phyloP scores from a whole-genome alignment of 208 protist genomes.

The Paratrypanosoma confusum region DNA sequence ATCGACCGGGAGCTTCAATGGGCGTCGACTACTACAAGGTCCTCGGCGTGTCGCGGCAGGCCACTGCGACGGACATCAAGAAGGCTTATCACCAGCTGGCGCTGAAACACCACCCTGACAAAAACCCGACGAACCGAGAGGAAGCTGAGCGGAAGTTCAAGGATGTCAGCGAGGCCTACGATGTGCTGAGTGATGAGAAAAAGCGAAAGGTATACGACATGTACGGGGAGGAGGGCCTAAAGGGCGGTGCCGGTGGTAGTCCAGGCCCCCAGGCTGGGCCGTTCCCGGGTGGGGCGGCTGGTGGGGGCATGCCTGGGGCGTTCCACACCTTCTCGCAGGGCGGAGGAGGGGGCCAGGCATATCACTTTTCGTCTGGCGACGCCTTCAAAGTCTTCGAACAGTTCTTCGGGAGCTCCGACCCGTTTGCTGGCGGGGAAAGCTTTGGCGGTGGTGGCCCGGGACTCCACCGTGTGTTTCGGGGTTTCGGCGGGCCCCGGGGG shows the following conservation, averaged over 20 bases:
- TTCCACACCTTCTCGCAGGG: slow-evolving; percentile 1
- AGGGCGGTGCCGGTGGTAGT: slow-evolving; percentile 18
- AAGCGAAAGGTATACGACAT: slow-evolving; percentile 91
- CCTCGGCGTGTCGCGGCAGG: slow-evolving; percentile 44
- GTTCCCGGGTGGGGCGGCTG: slow-evolving; percentile 25
- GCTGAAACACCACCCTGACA: slow-evolving; percentile 86
- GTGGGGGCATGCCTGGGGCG: slow-evolving; percentile 5
- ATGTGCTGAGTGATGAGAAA: slow-evolving; percentile 84
- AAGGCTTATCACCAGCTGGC: slow-evolving; percentile 86
- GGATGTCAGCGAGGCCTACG: slow-evolving; percentile 86
- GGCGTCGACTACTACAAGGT: slow-evolving; percentile 64
- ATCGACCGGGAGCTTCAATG: slow-evolving; percentile 5
- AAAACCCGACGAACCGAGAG: slow-evolving; percentile 41
- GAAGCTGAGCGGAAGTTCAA: slow-evolving; percentile 54
- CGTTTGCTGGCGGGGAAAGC: slow-evolving; percentile 14
- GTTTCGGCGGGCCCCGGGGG: slow-evolving; percentile 65
- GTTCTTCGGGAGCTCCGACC: slow-evolving; percentile 29
- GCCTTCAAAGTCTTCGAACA: slow-evolving; percentile 83
- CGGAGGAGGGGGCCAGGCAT: slow-evolving; percentile 10
- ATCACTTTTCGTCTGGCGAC: slow-evolving; percentile 63
- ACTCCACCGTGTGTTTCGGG: slow-evolving; percentile 71
- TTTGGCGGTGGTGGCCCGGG: slow-evolving; percentile 52
- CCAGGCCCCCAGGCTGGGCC: too few relatives aligned
- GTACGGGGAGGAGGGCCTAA: slow-evolving; percentile 70
- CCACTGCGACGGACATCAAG: slow-evolving; percentile 62